phyloP scores from a whole-genome alignment of 257 asterid genomes.

The Lycium ferocissimum region DNA sequence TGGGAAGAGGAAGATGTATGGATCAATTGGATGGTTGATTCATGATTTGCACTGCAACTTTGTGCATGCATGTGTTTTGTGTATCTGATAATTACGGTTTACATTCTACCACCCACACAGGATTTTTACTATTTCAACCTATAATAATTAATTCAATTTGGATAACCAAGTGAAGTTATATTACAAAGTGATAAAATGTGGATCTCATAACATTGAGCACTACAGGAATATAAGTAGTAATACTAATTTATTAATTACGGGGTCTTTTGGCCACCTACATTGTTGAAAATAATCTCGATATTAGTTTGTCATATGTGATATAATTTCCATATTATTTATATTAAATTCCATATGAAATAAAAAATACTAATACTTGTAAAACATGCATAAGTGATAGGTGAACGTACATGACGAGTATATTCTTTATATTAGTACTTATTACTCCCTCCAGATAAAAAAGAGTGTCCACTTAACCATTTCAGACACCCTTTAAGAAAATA shows the following conservation, averaged over 20 bases:
- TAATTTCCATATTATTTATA: too few relatives aligned
- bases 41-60: background rate
- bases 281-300: too few relatives aligned
- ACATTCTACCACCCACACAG: background rate
- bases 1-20: background rate
- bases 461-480: too few relatives aligned
- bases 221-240: background rate
- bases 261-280: too few relatives aligned
- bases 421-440: too few relatives aligned
- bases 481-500: too few relatives aligned
- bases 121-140: background rate
- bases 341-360: too few relatives aligned
- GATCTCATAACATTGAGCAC: background rate
- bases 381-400: too few relatives aligned
- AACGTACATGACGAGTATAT: too few relatives aligned
- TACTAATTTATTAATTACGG: background rate
- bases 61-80: slow-evolving; percentile 29
- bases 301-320: too few relatives aligned
- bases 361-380: too few relatives aligned
- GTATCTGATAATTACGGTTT: background rate
- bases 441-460: too few relatives aligned
- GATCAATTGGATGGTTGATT: background rate
- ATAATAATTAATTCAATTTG: background rate
- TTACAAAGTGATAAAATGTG: background rate
- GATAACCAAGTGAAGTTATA: background rate